Base-by-base conservation (phyloP, 768 basidiomycete species). In the Leccinum uliginosum region DNA sequence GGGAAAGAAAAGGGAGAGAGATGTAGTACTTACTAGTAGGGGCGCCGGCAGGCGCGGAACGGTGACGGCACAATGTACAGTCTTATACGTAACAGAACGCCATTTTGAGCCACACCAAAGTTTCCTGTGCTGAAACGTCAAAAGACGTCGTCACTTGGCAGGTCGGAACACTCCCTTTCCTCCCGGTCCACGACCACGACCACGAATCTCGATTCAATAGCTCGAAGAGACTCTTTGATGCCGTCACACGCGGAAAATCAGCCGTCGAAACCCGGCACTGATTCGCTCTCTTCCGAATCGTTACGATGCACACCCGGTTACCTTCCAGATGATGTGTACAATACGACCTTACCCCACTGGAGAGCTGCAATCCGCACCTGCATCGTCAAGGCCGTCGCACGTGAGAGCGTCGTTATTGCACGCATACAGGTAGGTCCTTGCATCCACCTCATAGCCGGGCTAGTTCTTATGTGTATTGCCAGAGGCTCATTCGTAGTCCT, bases 281-380 rank as follows among this genome's bases (percentile, higher is more conserved):
- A 46, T 14, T 2, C 48, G 4, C 4, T 24, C 24, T 7, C 11
- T 6, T 35, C 51, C 4, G 51, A 56, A 27, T 23, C 23, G 1
- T 26, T 51, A 32, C 51, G 44, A 29, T 53, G 56, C 9, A 44
- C 59, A 8, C 63, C 60, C 0, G 64, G 67, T 15, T 58, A 56
- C 3, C 67, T 55, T 44, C 53, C 63, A 17, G 61, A 63, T n/a
- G 82, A 89, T 60, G 78, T 87, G 10, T 93, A 92, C 65, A 80
- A 85, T 40, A 70, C 78, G 1, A 83, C 78, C 1, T 67, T 93
- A 57, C 79, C 83, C 6, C 71, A 76, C 68, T 91, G 89, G 90
- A 74, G 87, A 59, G 82, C 84, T 24, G 77, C 73, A 0, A 71
- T 89, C 40, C 80, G 91, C 19, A 69, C 79, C 38, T 67, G 62